Evolutionary conservation across 1,284 basidiomycete genomes (phyloP), one percentile per base, ranked within the genome.

Genomic region (Cryptococcus wingfieldii): DNA sequence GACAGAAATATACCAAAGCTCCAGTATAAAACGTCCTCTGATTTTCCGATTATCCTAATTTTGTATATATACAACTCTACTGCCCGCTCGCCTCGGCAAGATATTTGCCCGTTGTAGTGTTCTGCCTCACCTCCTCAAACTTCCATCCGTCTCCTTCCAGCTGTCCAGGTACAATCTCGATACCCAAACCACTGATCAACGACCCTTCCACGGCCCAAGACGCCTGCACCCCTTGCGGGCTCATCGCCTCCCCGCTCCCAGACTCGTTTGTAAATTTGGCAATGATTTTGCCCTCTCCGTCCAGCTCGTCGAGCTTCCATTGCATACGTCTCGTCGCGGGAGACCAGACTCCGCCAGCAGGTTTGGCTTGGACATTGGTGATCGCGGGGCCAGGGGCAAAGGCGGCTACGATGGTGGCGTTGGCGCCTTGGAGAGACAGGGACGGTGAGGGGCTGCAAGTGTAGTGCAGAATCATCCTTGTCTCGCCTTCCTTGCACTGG

Each of bases 401-500:
- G 1, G 70, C 61, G 1, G 79, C 77, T 6, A 69, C 59, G 47
- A 82, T 68, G 5, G 67, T 54, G 10, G 80, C 55, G 53, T 77
- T 72, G 6, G 63, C 56, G 5, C 75, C 45, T 9, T 25, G 45
- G 45, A 25, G 23, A 46, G 44, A 25, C n/a, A 42, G 14, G 41
- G 19, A 42, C 19, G 45, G 16, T 12, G 18, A 23, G 12, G 10
- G 47, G 38, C 25, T 44, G 44, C 13, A 58, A 49, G 66, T 56
- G 62, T 82, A 82, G 50, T 71, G 76, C 53, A 82, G 64, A 50
- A 83, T 77, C 65, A 82, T 75, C 34, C 79, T 74, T 5, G 81
- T 81, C 52, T 80, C 80, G 28, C 74, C 74, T 18, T 78, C 67
- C 56, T 80, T 79, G 56, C 76, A 75, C 51, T 79, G 74, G 80